These are phyloP conservation scores for Didymellaceae sp. DNA, from an alignment of 2,329 filamentous ascomycete species.

Conservation along the genomic window DNA sequence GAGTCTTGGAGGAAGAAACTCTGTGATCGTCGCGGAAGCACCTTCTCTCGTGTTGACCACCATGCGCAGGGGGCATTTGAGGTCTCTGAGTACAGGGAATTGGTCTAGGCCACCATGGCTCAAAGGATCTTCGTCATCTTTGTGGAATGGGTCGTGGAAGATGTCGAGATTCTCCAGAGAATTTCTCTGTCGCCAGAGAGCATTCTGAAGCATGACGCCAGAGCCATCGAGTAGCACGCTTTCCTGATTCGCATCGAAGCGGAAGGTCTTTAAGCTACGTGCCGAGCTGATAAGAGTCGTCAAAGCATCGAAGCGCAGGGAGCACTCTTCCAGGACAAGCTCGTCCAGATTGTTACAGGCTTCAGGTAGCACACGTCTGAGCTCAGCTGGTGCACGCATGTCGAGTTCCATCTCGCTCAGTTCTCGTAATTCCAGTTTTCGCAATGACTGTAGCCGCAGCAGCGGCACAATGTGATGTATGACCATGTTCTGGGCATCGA, in stretches of 20 bases:
- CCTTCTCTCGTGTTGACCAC: slow-evolving; percentile 11
- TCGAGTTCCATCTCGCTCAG: slow-evolving; percentile 11
- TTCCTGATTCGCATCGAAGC: slow-evolving; percentile 15
- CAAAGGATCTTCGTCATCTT: not conserved
- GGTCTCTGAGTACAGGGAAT: slow-evolving; percentile 19
- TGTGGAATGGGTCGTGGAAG: slow-evolving; percentile 8
- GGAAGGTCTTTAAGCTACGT: slow-evolving; percentile 22
- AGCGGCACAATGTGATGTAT: slow-evolving; percentile 29
- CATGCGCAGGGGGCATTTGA: slow-evolving; percentile 23
- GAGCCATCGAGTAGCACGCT: slow-evolving; percentile 7
- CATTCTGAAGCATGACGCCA: slow-evolving; percentile 1
- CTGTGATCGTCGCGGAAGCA: slow-evolving; percentile 11
- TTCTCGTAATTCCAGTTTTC: slow-evolving; percentile 21
- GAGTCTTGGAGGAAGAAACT: slow-evolving; percentile 24
- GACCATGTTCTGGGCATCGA: slow-evolving; percentile 19
- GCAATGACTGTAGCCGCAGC: slow-evolving; percentile 31
- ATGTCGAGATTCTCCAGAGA: slow-evolving; percentile 21
- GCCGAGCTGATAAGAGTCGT: slow-evolving; percentile 25
- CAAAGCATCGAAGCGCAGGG: slow-evolving; percentile 18
- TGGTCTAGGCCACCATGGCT: slow-evolving; percentile 14
- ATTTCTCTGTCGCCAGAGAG: slow-evolving; percentile 19
- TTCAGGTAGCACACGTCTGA: slow-evolving; percentile 25
- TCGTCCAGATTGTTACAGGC: slow-evolving; percentile 25
- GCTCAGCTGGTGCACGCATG: slow-evolving; percentile 6
- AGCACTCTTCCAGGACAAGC: slow-evolving; percentile 22